phyloP scores from a whole-genome alignment of 192 early-diverging fungal species.

The Umbelopsis sp. region DNA sequence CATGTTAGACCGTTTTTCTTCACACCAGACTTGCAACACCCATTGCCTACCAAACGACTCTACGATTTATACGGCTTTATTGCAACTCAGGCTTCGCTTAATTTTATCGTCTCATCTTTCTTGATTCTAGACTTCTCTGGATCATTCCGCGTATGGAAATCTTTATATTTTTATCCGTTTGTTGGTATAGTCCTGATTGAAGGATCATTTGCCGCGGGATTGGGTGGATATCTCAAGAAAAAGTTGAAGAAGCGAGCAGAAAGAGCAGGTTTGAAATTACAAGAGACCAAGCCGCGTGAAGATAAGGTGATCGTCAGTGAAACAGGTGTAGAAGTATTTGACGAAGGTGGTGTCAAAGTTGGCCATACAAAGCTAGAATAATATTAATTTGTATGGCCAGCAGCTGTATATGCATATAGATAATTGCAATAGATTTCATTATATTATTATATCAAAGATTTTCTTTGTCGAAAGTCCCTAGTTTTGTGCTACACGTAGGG shows the following conservation, averaged over 20 bases:
- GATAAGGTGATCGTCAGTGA: slow-evolving; percentile 20
- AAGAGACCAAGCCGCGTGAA: slow-evolving; percentile 13
- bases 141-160: slow-evolving; percentile 63
- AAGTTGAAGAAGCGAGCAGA: slow-evolving; percentile 11
- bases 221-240: neutral
- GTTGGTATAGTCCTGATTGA: slow-evolving; percentile 52
- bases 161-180: slow-evolving; percentile 64
- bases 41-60: slow-evolving; percentile 43
- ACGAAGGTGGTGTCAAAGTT: slow-evolving; percentile 22
- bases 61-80: slow-evolving; percentile 80
- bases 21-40: slow-evolving; percentile 34
- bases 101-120: slow-evolving; percentile 74
- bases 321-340: slow-evolving; percentile 12
- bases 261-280: slow-evolving; percentile 4
- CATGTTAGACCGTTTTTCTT: slow-evolving; percentile 64
- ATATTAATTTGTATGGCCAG: neutral
- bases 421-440: too few species aligned
- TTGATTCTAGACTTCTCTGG: slow-evolving; percentile 59
- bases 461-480: too few species aligned
- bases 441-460: too few species aligned
- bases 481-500: too few species aligned
- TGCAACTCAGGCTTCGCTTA: slow-evolving; percentile 64
- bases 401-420: too few species aligned
- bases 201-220: slow-evolving; percentile 7
- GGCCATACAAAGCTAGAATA: slow-evolving; percentile 16